Evolutionary conservation across 371 early-diverging fungal species (phyloP).

Genomic region (Batkoa obscura): DNA sequence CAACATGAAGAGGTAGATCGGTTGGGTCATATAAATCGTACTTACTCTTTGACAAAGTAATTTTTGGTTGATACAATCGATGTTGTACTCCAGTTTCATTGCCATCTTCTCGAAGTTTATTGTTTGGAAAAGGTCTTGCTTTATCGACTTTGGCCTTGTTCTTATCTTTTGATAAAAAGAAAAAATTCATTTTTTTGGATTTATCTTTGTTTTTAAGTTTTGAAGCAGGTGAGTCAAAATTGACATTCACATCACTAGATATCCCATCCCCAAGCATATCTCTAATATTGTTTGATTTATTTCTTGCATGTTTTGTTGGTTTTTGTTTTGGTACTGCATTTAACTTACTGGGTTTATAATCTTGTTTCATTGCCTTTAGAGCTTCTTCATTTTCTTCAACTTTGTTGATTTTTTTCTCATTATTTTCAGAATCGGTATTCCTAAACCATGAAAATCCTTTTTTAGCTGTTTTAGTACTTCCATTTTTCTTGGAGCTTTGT

Average conservation of each 20-base stretch:
- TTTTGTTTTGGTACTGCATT: background rate
- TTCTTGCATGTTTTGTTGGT: background rate
- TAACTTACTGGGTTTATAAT: background rate
- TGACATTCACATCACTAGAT: background rate
- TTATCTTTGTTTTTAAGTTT: background rate
- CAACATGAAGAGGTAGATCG: conserved; percentile 62
- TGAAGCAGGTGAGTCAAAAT: background rate
- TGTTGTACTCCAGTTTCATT: background rate
- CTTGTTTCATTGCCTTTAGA: background rate
- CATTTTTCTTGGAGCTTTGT: background rate
- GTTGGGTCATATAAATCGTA: conserved; percentile 21
- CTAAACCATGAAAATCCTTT: conserved; percentile 3
- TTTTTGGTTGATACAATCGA: background rate
- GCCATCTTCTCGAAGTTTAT: background rate
- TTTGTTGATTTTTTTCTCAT: background rate
- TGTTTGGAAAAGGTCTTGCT: background rate
- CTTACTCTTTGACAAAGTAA: background rate
- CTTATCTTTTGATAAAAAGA: background rate
- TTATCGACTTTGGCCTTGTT: conserved; percentile 2
- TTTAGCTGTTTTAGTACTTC: background rate
- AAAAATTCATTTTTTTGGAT: background rate
- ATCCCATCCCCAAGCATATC: background rate
- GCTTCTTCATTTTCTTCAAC: background rate
- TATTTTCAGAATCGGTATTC: background rate
- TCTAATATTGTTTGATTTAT: no score